Conservation (phyloP, 2,329 filamentous ascomycete species). For the Amesomyces nigricolor region DNA sequence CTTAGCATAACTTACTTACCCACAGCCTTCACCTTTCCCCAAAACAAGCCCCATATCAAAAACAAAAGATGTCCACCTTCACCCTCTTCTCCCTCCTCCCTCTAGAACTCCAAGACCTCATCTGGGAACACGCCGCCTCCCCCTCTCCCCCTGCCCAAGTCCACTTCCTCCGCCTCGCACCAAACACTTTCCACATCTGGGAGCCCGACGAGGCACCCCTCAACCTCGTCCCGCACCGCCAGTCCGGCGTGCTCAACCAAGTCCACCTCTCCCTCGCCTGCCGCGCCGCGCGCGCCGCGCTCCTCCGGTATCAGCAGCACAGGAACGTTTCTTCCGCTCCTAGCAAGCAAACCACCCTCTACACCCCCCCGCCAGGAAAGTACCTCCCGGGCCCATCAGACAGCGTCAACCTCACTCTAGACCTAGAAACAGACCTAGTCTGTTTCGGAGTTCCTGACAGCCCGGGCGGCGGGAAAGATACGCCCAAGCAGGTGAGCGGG, state of each 20-base stretch:
- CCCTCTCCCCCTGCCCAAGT: conserved; percentile 8
- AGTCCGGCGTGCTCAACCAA: conserved; percentile 14
- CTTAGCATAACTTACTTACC: too few species aligned
- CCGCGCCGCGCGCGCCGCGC: conserved; percentile 14
- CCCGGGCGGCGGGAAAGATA: too few species aligned
- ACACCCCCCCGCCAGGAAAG: not conserved
- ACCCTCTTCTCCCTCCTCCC: conserved; percentile 17
- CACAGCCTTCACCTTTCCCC: not conserved
- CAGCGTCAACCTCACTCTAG: too few species aligned
- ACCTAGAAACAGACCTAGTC: conserved; percentile 9
- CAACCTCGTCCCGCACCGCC: conserved; percentile 13
- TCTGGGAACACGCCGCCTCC: conserved; percentile 20
- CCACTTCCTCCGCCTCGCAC: conserved; percentile 16
- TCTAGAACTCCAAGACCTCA: conserved; percentile 18
- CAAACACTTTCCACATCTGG: not conserved
- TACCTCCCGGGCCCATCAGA: not conserved
- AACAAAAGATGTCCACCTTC: not conserved
- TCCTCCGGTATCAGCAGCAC: conserved; percentile 3
- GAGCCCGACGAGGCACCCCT: conserved; percentile 11
- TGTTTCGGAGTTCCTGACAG: conserved; percentile 9
- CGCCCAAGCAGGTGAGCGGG: not conserved
- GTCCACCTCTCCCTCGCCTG: conserved; percentile 16
- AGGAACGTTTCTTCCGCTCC: not conserved
- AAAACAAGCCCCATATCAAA: not conserved
- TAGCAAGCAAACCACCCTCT: conserved; percentile 7